Conservation (phyloP, 805 yeast species). For the Isabelozyma pseudorhagii region DNA sequence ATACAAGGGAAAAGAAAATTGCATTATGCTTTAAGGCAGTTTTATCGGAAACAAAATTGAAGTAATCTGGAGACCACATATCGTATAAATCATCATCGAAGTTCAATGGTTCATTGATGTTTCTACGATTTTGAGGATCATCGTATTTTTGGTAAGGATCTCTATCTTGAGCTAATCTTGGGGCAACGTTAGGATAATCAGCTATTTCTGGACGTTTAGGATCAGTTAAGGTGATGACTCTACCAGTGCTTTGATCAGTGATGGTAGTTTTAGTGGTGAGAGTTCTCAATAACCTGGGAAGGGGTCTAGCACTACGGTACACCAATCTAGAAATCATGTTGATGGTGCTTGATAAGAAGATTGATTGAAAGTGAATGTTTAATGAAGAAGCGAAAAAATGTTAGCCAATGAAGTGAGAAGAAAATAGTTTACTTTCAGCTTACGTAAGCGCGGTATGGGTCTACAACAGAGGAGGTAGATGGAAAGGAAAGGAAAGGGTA, state of each 20-base stretch:
- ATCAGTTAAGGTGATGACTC: conserved; percentile 37
- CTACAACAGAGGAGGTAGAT: background rate
- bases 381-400: background rate
- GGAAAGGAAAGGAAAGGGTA: background rate
- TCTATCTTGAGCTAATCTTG: conserved; percentile 58
- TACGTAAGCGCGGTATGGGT: background rate
- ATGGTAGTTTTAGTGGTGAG: conserved; percentile 36
- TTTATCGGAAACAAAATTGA: conserved; percentile 54
- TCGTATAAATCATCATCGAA: conserved; percentile 72
- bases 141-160: conserved; percentile 74
- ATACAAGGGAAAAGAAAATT: conserved; percentile 40
- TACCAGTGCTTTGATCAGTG: conserved; percentile 39
- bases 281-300: conserved; percentile 9
- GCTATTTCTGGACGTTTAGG: conserved; percentile 41
- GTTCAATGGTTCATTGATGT: conserved; percentile 68
- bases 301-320: conserved; percentile 11
- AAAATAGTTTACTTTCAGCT: background rate
- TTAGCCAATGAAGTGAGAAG: conserved; percentile 2
- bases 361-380: background rate
- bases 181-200: conserved; percentile 65
- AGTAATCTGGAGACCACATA: conserved; percentile 84
- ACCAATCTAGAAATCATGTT: conserved; percentile 30
- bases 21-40: conserved; percentile 59
- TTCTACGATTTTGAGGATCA: conserved; percentile 79
- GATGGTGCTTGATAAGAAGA: background rate